Evolutionary conservation across 495 filamentous ascomycete species (phyloP), one percentile per base, ranked within the genome.

Genomic region (Copromyces sp.): DNA sequence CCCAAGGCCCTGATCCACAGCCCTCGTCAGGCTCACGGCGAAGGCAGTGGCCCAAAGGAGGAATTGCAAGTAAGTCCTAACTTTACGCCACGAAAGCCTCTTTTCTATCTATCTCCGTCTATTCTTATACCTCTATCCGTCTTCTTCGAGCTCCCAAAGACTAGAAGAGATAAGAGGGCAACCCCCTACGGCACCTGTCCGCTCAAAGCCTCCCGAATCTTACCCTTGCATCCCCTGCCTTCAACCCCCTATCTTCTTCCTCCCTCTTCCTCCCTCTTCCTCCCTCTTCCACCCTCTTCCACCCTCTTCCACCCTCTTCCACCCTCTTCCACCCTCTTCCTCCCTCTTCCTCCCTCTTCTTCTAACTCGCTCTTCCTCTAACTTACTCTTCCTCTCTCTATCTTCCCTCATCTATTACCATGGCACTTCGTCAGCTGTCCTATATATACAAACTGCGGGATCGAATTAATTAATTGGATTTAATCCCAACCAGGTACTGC

Each of bases 61-160:
- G 39, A 39, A 39, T 39, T 39, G 39, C 39, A 39, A 39, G 39
- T 39, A 38, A 38, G 37, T 38, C 39, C 39, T 39, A 39, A 39
- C 39, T 39, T 24, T 24, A 24, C 24, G 24, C 24, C 24, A 89
- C 85, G 91, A 89, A 93, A n/a, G 89, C 81, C 87, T 90, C 92
- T 9, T 84, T 88, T 69, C 81, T 85, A 12, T 42, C 41, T 42
- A 14, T 44, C 41, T 44, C 41, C 5, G 41, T 44, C 41, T n/a
- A n/a, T 44, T n/a, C 14, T 44, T 17, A 16, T 44, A 4, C 41
- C 5, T 44, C 41, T 44, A 16, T 44, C 41, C 16, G 41, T 44
- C 41, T 44, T 0, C 16, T 44, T 40, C 39, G 39, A 40, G 39
- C 11, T 40, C 16, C 41, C 16, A 44, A 44, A 44, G 41, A n/a